These are phyloP conservation scores for Plantago coronopus DNA, from an alignment of 305 asterid species.

Conservation along the genomic window DNA sequence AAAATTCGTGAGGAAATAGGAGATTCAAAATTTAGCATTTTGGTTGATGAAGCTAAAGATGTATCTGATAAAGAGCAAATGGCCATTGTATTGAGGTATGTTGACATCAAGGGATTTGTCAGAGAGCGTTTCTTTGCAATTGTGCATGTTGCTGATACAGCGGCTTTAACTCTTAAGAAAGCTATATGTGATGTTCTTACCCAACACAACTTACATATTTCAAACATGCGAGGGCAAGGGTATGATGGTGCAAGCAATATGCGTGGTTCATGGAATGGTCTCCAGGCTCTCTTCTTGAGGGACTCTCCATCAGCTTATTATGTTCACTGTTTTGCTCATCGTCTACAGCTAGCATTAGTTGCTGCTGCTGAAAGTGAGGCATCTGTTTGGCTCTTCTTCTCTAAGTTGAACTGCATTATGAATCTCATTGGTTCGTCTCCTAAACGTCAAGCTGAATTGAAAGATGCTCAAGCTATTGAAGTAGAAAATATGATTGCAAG, in stretches of 20 bases:
- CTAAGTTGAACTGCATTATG: background rate
- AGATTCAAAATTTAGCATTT: background rate
- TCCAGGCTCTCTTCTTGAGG: no score
- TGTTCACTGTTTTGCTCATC: background rate
- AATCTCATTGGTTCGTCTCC: background rate
- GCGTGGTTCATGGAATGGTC: no score
- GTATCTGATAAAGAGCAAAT: background rate
- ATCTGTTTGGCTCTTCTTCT: background rate
- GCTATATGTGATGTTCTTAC: background rate
- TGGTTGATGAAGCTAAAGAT: background rate
- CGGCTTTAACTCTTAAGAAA: background rate
- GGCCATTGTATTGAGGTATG: no score
- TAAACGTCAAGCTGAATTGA: background rate
- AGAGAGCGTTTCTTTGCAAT: no score
- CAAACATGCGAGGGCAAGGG: constrained; percentile 1
- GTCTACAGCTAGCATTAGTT: background rate
- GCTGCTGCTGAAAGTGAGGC: background rate
- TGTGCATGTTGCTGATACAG: background rate
- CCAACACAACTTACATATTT: background rate
- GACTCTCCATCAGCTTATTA: no score
- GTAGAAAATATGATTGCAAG: background rate
- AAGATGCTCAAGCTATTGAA: constrained; percentile 4
- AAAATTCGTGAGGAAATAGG: background rate
- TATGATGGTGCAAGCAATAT: background rate
- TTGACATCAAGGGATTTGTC: no score